These are phyloP conservation scores for Saturnispora saitoi DNA, from an alignment of 805 yeast genomes.

Conservation along the genomic window DNA sequence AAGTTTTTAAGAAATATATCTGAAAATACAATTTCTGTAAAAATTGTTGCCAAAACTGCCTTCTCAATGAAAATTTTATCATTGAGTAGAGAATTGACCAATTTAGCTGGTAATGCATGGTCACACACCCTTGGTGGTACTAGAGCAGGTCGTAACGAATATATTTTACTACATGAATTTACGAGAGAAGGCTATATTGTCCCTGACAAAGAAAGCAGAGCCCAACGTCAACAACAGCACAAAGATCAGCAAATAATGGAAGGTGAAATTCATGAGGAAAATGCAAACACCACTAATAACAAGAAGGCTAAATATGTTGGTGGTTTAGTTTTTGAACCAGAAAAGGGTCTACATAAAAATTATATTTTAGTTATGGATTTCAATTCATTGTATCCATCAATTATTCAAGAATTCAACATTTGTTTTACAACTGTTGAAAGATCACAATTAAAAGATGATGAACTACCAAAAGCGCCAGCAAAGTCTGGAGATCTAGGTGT, in stretches of 20 bases:
- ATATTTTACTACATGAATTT: constrained; percentile 85
- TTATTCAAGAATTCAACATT: constrained; percentile 93
- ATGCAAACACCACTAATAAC: constrained; percentile 40
- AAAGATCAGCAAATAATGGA: constrained; percentile 8
- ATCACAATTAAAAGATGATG: constrained; percentile 41
- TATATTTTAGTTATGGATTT: constrained; percentile 93
- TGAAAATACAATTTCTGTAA: constrained; percentile 59
- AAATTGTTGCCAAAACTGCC: constrained; percentile 68
- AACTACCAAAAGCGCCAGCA: constrained; percentile 63
- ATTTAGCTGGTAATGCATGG: constrained; percentile 97
- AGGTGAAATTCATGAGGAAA: constrained; percentile 27
- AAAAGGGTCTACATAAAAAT: constrained; percentile 84
- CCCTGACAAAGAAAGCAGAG: constrained; percentile 53
- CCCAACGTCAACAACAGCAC: constrained; percentile 24
- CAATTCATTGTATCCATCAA: constrained; percentile 93
- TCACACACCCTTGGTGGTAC: constrained; percentile 90
- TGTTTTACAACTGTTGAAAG: constrained; percentile 94
- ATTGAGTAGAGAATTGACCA: constrained; percentile 82
- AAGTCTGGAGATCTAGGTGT: constrained; percentile 61
- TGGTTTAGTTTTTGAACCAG: constrained; percentile 91
- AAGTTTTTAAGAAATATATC: constrained; percentile 60
- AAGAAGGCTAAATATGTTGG: constrained; percentile 27
- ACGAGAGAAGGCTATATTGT: constrained; percentile 68
- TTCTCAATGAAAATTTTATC: constrained; percentile 79
- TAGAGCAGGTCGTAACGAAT: constrained; percentile 93